Percentiles rank a stretch among this genome's conserved stretches.
phyloP scores from a whole-genome alignment of 2,329 filamentous ascomycete genomes.

The Zasmidium citrigriseum region DNA sequence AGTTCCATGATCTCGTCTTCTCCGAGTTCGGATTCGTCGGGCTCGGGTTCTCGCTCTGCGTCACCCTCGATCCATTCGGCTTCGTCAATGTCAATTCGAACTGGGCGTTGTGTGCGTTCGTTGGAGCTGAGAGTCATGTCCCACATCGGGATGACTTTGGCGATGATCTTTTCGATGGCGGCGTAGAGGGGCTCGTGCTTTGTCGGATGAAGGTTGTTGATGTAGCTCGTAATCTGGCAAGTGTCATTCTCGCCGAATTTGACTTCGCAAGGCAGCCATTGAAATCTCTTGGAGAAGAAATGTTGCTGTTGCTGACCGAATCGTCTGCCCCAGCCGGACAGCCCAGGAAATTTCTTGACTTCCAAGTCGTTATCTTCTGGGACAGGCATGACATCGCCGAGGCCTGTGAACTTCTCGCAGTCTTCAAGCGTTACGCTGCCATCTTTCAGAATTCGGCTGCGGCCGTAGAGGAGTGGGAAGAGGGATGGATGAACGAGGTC shows the following conservation, averaged over 20 bases:
- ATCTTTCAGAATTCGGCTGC: slow-evolving; percentile 43
- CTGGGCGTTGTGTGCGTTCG: not conserved
- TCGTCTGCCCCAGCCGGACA: not conserved
- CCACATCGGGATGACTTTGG: slow-evolving; percentile 31
- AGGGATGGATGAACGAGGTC: slow-evolving; percentile 66
- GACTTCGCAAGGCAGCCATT: slow-evolving; percentile 34
- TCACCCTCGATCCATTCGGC: slow-evolving; percentile 10
- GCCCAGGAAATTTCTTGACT: slow-evolving; percentile 4
- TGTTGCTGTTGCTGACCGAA: not conserved
- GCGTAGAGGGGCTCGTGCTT: slow-evolving; percentile 25
- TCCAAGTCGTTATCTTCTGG: slow-evolving; percentile 13
- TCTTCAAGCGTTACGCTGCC: slow-evolving; percentile 33
- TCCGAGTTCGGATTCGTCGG: slow-evolving; percentile 9
- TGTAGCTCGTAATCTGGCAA: slow-evolving; percentile 31
- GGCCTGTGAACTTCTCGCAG: slow-evolving; percentile 34
- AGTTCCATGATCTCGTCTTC: slow-evolving; percentile 13
- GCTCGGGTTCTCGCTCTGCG: slow-evolving; percentile 3
- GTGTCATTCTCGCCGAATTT: slow-evolving; percentile 11
- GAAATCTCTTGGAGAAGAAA: slow-evolving; percentile 27
- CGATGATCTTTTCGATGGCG: slow-evolving; percentile 28
- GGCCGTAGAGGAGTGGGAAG: slow-evolving; percentile 60
- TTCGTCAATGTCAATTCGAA: slow-evolving; percentile 7
- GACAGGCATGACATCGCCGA: slow-evolving; percentile 28
- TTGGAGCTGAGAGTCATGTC: slow-evolving; percentile 20
- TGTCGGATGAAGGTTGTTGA: slow-evolving; percentile 34